Evolutionary conservation across 1,284 basidiomycete species (phyloP).

Genomic region (Pterula multifida): DNA sequence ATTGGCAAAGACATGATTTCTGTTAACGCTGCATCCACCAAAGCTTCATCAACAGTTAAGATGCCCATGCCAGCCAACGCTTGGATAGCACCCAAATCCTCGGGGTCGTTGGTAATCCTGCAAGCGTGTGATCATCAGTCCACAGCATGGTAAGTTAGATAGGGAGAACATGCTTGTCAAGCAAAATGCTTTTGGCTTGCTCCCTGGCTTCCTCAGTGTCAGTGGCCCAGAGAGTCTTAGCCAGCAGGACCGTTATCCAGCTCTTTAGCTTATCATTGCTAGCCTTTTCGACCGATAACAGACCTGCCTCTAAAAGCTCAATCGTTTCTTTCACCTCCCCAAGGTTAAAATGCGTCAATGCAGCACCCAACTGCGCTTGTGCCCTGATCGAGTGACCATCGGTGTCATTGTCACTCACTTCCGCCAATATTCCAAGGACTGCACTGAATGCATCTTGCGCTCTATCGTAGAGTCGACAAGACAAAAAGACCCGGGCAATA

Average conservation of each 20-base stretch:
- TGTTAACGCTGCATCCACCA: slow-evolving; percentile 80
- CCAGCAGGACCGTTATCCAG: slow-evolving; percentile 66
- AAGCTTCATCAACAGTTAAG: slow-evolving; percentile 62
- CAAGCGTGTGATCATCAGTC: slow-evolving; percentile 6
- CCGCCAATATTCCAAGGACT: slow-evolving; percentile 59
- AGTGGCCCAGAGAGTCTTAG: slow-evolving; percentile 74
- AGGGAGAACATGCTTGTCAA: slow-evolving; percentile 60
- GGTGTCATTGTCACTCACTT: slow-evolving; percentile 25
- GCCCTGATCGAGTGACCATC: slow-evolving; percentile 30
- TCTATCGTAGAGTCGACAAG: slow-evolving; percentile 41
- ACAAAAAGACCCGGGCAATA: slow-evolving; percentile 67
- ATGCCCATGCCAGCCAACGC: slow-evolving; percentile 82
- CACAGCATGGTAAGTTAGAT: background rate
- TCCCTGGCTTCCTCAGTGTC: slow-evolving; percentile 67
- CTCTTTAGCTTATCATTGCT: slow-evolving; percentile 40
- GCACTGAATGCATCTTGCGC: slow-evolving; percentile 67
- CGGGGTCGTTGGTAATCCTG: slow-evolving; percentile 58
- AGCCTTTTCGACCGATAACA: slow-evolving; percentile 30
- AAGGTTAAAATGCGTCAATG: slow-evolving; percentile 58
- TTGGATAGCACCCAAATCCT: slow-evolving; percentile 70
- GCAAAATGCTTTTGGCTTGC: slow-evolving; percentile 65
- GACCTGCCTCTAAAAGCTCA: slow-evolving; percentile 51
- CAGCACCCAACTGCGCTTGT: slow-evolving; percentile 63
- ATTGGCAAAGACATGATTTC: slow-evolving; percentile 64
- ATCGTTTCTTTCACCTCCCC: slow-evolving; percentile 56